phyloP scores from a whole-genome alignment of 179 eudicot genomes.

The Sideroxylon spinosum region DNA sequence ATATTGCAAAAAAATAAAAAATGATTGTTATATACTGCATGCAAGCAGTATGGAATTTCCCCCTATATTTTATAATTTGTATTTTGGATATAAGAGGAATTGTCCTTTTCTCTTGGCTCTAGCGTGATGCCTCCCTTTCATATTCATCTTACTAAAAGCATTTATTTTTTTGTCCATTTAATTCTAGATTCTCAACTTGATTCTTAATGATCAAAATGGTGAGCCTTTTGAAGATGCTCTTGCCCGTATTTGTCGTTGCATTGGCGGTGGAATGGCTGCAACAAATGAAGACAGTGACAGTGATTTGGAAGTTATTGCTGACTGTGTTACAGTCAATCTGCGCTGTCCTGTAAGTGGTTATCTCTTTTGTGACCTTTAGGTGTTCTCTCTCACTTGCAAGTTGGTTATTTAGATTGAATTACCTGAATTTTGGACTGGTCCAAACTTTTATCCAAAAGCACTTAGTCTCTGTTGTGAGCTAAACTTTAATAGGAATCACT shows the following conservation, averaged over 20 bases:
- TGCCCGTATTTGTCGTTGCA: constrained; percentile 67
- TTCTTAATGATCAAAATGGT: constrained; percentile 45
- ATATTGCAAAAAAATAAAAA: not conserved
- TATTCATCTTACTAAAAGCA: not conserved
- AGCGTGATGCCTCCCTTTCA: constrained; percentile 5
- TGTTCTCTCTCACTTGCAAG: not conserved
- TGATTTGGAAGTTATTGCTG: constrained; percentile 70
- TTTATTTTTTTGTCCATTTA: not conserved
- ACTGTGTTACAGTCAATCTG: constrained; percentile 54
- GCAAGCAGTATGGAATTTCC: constrained; percentile 4
- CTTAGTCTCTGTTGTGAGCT: too few relatives aligned
- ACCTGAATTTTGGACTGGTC: too few relatives aligned
- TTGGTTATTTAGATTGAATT: too few relatives aligned
- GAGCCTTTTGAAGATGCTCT: constrained; percentile 62
- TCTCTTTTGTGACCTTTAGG: not conserved
- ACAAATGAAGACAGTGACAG: constrained; percentile 59
- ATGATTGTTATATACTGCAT: not conserved
- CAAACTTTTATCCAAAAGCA: too few relatives aligned
- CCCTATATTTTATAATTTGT: not conserved
- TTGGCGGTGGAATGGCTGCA: constrained; percentile 57
- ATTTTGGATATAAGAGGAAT: constrained; percentile 2
- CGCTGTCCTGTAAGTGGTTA: constrained; percentile 67
- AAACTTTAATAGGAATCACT: too few relatives aligned
- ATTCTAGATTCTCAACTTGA: constrained; percentile 48
- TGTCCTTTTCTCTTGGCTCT: constrained; percentile 15